Percentiles rank a stretch among this genome's conserved stretches.
Conservation (phyloP, 352 stramenopile genomes). For the Lagenidium giganteum region DNA sequence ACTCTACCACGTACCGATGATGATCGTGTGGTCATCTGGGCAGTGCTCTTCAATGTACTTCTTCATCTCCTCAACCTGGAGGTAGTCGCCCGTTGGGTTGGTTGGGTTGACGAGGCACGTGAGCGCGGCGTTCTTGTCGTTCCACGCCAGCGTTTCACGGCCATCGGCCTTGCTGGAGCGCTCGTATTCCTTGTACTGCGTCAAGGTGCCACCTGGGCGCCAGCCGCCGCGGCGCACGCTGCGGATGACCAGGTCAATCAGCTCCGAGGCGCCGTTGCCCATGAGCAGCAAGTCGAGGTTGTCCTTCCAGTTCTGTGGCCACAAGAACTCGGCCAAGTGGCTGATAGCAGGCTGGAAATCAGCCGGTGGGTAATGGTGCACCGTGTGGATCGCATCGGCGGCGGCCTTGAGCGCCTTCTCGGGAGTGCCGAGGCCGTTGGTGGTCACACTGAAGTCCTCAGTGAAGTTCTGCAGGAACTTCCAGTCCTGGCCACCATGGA, state of each 20-base stretch:
- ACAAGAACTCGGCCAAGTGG: slow-evolving; percentile 86
- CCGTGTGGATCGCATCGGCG: slow-evolving; percentile 63
- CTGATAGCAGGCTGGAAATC: slow-evolving; percentile 89
- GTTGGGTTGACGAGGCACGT: slow-evolving; percentile 89
- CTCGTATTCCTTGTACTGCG: slow-evolving; percentile 88
- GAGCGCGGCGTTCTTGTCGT: slow-evolving; percentile 62
- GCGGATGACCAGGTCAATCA: slow-evolving; percentile 87
- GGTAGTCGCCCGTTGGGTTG: slow-evolving; percentile 89
- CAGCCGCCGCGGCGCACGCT: slow-evolving; percentile 67
- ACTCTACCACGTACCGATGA: slow-evolving; percentile 37
- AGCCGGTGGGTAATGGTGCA: slow-evolving; percentile 87
- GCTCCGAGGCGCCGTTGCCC: slow-evolving; percentile 79
- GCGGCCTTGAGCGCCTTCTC: slow-evolving; percentile 61
- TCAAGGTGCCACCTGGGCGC: slow-evolving; percentile 64
- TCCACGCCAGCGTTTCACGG: slow-evolving; percentile 67
- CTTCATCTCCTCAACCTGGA: slow-evolving; percentile 78
- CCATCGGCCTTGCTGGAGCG: slow-evolving; percentile 80
- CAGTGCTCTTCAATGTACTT: slow-evolving; percentile 82
- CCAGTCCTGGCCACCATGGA: slow-evolving; percentile 90
- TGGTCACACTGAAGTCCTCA: slow-evolving; percentile 89
- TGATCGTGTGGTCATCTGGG: slow-evolving; percentile 85
- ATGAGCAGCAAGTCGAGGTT: slow-evolving; percentile 72
- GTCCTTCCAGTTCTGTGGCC: slow-evolving; percentile 46
- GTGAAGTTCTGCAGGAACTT: slow-evolving; percentile 87
- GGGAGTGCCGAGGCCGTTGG: slow-evolving; percentile 83